Evolutionary conservation across 2,329 filamentous ascomycete genomes (phyloP), one percentile per base, ranked within the genome.

Genomic region (Fusarium devonianum): DNA sequence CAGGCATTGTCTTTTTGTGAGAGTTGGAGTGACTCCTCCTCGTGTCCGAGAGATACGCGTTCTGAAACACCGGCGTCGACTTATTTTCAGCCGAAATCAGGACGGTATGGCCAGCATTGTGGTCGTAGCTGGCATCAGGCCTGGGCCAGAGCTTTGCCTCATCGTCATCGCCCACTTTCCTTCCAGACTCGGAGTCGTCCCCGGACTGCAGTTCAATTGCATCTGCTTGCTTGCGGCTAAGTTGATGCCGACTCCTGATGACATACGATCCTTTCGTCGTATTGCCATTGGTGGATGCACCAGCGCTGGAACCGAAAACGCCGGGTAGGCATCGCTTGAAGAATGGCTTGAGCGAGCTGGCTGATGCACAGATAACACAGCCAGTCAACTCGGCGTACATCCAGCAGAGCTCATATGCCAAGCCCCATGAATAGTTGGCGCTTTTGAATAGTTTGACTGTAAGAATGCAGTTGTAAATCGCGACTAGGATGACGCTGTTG

Each of bases 341-440:
- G 28, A 64, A 36, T 0, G 61, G 61, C 4, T 64, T 64, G 5
- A 64, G 19, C 0, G 61, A 64, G 7, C 58, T 64, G 1, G 61
- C 58, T 0, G 58, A 64, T 4, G 61, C 61, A 2, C 61, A 64
- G 16, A 64, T 56, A 9, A 64, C 59, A 10, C 60, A 64, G 0
- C 60, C 61, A 1, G 58, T 64, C 2, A 64, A 13, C 12, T 62
- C 61, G 6, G 58, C 61, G 5, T 64, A 64, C 61, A 64, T 64
- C 61, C 61, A 64, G 13, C 56, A 64, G 0, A 64, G 13, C 7
- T 64, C 56, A 6, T 64, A 58, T 10, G 61, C 47, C 2, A 64
- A 29, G 1, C 60, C 61, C 61, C 61, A 64, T 1, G 61, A 64
- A 2, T 64, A 64, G 19, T 64, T 60, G 0, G 32, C 13, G 4